These are phyloP conservation scores for Fraxinus baroniana DNA, from an alignment of 305 asterid species.

Conservation along the genomic window DNA sequence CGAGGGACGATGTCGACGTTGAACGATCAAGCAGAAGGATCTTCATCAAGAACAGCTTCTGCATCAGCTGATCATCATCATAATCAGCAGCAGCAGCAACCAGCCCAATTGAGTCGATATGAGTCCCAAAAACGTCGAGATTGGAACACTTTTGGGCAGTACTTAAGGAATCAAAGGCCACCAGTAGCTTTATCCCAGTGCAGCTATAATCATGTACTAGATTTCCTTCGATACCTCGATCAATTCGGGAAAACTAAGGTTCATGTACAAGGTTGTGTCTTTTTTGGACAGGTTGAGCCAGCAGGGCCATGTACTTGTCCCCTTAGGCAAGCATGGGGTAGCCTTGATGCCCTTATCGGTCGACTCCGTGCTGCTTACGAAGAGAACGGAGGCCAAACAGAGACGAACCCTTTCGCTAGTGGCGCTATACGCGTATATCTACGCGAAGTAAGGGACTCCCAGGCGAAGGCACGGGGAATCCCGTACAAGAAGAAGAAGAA, in stretches of 20 bases:
- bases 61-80: slow-evolving; percentile 18
- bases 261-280: slow-evolving; percentile 39
- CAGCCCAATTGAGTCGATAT: slow-evolving; percentile 57
- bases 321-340: slow-evolving; percentile 52
- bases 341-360: slow-evolving; percentile 49
- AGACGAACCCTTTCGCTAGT: slow-evolving; percentile 44
- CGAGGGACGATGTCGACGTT: slow-evolving; percentile 39
- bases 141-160: slow-evolving; percentile 93
- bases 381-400: slow-evolving; percentile 41
- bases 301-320: slow-evolving; percentile 48
- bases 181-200: slow-evolving; percentile 39
- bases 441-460: slow-evolving; percentile 47
- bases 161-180: slow-evolving; percentile 59
- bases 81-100: slow-evolving; percentile 19
- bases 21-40: slow-evolving; percentile 32
- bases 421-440: slow-evolving; percentile 41
- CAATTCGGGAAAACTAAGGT: slow-evolving; percentile 56
- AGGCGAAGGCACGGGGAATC: slow-evolving; percentile 48
- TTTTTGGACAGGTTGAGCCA: slow-evolving; percentile 52
- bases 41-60: slow-evolving; percentile 25
- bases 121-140: slow-evolving; percentile 85
- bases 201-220: slow-evolving; percentile 42
- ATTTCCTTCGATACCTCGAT: slow-evolving; percentile 42
- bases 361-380: slow-evolving; percentile 50
- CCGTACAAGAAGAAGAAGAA: slow-evolving; percentile 47